These are phyloP conservation scores for Panicum miliaceum DNA, from an alignment of 176 grass and related monocot genomes.

Conservation along the genomic window DNA sequence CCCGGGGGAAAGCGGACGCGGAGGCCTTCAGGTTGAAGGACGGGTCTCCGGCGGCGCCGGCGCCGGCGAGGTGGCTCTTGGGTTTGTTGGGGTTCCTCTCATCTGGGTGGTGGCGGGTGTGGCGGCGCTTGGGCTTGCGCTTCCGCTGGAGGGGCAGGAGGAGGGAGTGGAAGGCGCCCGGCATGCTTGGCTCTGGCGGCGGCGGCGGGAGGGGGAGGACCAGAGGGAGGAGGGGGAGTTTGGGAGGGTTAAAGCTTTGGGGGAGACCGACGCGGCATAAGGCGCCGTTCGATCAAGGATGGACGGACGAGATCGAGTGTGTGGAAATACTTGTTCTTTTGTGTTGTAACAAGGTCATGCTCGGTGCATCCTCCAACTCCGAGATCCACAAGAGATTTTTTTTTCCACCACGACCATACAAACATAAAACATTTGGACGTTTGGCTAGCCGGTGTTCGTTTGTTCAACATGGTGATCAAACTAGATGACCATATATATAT, in stretches of 20 bases:
- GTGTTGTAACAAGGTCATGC: too few relatives aligned
- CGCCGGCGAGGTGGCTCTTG: slow-evolving; percentile 24
- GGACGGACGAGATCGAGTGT: not conserved
- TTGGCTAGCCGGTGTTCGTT: too few relatives aligned
- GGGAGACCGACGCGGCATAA: not conserved
- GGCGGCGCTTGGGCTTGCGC: slow-evolving; percentile 34
- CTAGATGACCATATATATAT: too few relatives aligned
- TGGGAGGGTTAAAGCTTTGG: not conserved
- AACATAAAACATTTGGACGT: too few relatives aligned
- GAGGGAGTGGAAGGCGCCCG: slow-evolving; percentile 51
- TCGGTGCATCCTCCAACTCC: too few relatives aligned
- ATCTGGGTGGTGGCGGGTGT: slow-evolving; percentile 18
- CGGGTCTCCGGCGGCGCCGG: slow-evolving; percentile 29
- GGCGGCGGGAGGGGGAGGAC: not conserved
- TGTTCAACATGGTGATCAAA: too few relatives aligned
- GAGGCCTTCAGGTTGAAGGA: slow-evolving; percentile 63
- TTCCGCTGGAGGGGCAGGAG: slow-evolving; percentile 24
- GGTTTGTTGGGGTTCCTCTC: not conserved
- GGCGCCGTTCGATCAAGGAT: not conserved
- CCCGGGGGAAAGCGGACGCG: not conserved
- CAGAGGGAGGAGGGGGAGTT: not conserved
- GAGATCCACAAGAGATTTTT: too few relatives aligned
- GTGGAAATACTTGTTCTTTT: too few relatives aligned
- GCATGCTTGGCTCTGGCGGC: slow-evolving; percentile 42
- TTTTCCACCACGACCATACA: too few relatives aligned